Conservation (phyloP, 2,329 filamentous ascomycete species). For the Fusarium robinianum region DNA sequence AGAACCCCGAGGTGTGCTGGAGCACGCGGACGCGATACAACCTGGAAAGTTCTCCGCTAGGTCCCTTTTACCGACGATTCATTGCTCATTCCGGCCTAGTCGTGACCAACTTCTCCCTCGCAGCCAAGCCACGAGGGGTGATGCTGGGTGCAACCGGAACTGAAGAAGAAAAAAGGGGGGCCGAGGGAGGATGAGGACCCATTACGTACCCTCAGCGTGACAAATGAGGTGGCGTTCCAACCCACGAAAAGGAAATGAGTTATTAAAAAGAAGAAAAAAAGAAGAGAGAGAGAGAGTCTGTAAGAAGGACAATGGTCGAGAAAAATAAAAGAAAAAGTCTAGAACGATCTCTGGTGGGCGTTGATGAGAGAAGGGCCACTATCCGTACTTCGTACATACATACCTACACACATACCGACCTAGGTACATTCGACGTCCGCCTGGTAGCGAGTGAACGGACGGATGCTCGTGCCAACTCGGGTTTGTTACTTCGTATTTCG, state of each 20-base stretch:
- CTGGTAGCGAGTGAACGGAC: no score
- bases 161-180: conserved; percentile 19
- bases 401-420: no score
- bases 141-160: conserved; percentile 16
- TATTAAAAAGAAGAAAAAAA: conserved; percentile 2
- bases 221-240: conserved; percentile 2
- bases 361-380: no score
- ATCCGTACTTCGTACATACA: no score
- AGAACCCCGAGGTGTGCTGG: conserved; percentile 2
- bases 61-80: conserved; percentile 17
- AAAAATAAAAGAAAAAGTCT: conserved; percentile 11
- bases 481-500: no score
- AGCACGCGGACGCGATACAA: conserved; percentile 11
- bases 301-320: neutral
- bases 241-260: conserved; percentile 3
- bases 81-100: conserved; percentile 23
- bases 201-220: conserved; percentile 10
- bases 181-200: conserved; percentile 9
- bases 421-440: no score
- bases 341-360: conserved; percentile 2
- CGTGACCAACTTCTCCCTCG: conserved; percentile 12
- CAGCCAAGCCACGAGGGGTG: conserved; percentile 16
- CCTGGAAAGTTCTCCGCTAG: conserved; percentile 19
- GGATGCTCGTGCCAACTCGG: no score
- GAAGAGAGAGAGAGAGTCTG: neutral